Conservation (phyloP, 2,329 filamentous ascomycete species). For the Ophiognomonia clavigignenti-juglandacearum region DNA sequence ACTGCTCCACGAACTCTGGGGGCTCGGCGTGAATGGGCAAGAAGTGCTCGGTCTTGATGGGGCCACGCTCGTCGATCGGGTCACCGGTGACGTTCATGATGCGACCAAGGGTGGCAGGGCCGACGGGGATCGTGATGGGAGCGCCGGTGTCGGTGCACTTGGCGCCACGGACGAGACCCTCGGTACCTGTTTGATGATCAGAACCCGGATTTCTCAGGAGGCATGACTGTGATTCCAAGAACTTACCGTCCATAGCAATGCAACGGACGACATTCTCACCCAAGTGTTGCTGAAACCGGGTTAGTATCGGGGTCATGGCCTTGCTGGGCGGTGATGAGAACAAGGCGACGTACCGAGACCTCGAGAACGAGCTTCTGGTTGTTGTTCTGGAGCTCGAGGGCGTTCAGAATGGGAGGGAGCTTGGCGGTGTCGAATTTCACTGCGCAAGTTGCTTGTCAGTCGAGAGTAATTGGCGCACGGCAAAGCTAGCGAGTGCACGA, state of each 20-base stretch:
- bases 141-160: slow-evolving; percentile 82
- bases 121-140: slow-evolving; percentile 96
- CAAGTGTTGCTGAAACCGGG: slow-evolving; percentile 79
- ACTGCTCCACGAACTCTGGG: slow-evolving; percentile 90
- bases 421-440: slow-evolving; percentile 96
- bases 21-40: slow-evolving; percentile 92
- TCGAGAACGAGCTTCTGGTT: slow-evolving; percentile 93
- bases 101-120: slow-evolving; percentile 87
- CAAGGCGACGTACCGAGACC: slow-evolving; percentile 68
- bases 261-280: slow-evolving; percentile 98
- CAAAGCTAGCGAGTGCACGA: background rate
- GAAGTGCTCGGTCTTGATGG: slow-evolving; percentile 87
- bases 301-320: too few species aligned
- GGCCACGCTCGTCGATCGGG: slow-evolving; percentile 98
- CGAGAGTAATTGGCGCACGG: background rate
- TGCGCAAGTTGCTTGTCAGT: slow-evolving; percentile 38
- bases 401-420: slow-evolving; percentile 96
- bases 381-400: slow-evolving; percentile 85
- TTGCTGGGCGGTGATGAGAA: too few species aligned
- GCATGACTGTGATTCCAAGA: too few species aligned
- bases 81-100: slow-evolving; percentile 99
- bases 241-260: slow-evolving; percentile 99
- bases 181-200: slow-evolving; percentile 65
- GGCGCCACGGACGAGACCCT: slow-evolving; percentile 95
- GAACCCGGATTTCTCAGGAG: too few species aligned